Base-by-base conservation (phyloP, 148 eudicot species). In the Silene uniflora region DNA sequence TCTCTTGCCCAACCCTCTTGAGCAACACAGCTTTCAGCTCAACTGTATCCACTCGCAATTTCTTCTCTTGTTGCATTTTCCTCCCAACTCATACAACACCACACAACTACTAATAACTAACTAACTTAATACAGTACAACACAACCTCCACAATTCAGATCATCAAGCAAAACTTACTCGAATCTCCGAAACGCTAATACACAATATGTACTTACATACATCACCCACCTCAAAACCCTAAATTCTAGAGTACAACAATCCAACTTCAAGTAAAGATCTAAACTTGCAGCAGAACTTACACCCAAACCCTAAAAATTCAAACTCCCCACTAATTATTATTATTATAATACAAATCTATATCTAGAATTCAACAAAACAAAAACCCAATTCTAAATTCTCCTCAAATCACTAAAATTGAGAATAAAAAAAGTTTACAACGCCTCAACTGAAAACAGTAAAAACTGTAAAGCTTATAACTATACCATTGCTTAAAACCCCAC, bases 1-100 rank as follows among this genome's bases (percentile, higher is more conserved):
- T 81, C 70, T 86, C 91, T 0, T 84, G 78, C 17, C 91, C 91
- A 74, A 88, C 79, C 80, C 81, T 86, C 78, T 85, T 85, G 55
- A 80, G 69, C 74, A 88, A 81, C 81, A 79, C 84, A 81, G 83
- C 80, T 69, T 85, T 86, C 85, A 86, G 77, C 62, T 86, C 89
- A 42, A 72, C 79, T 21, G 82, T 78, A 80, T 88, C 82, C 18
- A 86, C 78, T 35, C 91, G 81, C 21, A 76, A 80, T 60, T 74
- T 81, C 84, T 86, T 86, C 24, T 84, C 83, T 1, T 83, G 84
- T 76, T 79, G 89, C 87, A 84, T 88, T 84, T 25, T 78, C 47
- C 16, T 64, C 66, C 84, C 80, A 81, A 63, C 73, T 75, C 74
- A 78, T 76, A 60, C 67, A 79, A 75, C 73, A 88, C 77, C 81